Percentiles rank a stretch among this genome's conserved stretches.
phyloP scores from a whole-genome alignment of 805 yeast species.

The Suhomyces vadensis region DNA sequence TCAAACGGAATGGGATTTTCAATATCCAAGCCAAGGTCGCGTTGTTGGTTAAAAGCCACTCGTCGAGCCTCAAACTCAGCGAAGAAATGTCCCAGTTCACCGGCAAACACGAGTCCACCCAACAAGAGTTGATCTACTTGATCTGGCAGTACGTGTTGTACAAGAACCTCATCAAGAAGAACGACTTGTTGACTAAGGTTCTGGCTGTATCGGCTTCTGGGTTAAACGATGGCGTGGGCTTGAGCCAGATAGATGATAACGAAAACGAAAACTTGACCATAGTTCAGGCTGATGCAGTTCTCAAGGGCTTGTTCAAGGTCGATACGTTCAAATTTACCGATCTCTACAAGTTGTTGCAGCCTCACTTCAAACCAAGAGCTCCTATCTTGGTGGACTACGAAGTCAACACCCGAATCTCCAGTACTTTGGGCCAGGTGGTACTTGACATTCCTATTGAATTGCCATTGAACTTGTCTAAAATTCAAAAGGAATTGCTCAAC shows the following conservation, averaged over 20 bases:
- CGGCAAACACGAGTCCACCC: slow-evolving; percentile 77
- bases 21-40: slow-evolving; percentile 66
- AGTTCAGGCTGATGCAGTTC: slow-evolving; percentile 45
- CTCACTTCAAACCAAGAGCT: slow-evolving; percentile 73
- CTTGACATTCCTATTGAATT: slow-evolving; percentile 62
- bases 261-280: slow-evolving; percentile 29
- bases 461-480: slow-evolving; percentile 37
- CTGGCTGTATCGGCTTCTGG: slow-evolving; percentile 39
- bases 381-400: slow-evolving; percentile 79
- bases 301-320: slow-evolving; percentile 46
- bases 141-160: slow-evolving; percentile 78
- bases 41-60: slow-evolving; percentile 56
- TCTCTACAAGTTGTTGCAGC: slow-evolving; percentile 64
- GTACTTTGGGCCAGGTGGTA: slow-evolving; percentile 78
- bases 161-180: slow-evolving; percentile 52
- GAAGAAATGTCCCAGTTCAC: slow-evolving; percentile 65
- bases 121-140: slow-evolving; percentile 79
- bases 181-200: slow-evolving; percentile 31
- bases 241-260: slow-evolving; percentile 17
- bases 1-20: slow-evolving; percentile 70
- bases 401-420: slow-evolving; percentile 71
- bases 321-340: slow-evolving; percentile 67
- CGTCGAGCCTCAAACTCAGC: slow-evolving; percentile 64
- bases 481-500: slow-evolving; percentile 40
- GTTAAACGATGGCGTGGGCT: slow-evolving; percentile 4